Conservation (phyloP, 768 basidiomycete genomes). For the Boletus rubroflammeus region DNA sequence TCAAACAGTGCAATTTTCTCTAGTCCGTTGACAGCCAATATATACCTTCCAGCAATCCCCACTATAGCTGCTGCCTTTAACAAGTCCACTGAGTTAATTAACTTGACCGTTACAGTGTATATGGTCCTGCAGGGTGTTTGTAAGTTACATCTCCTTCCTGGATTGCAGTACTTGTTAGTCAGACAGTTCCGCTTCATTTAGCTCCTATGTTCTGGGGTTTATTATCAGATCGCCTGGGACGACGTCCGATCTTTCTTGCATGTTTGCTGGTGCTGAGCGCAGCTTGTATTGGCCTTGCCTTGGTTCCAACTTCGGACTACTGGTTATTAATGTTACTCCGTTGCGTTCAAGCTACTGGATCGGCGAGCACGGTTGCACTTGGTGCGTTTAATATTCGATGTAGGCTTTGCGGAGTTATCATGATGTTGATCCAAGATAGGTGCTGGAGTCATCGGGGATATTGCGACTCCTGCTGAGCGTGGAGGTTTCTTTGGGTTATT, state of each 20-base stretch:
- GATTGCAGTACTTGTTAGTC: neutral
- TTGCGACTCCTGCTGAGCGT: conserved; percentile 67
- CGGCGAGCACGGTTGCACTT: conserved; percentile 73
- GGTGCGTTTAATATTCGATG: conserved; percentile 36
- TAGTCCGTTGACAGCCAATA: conserved; percentile 70
- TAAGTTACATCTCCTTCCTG: conserved; percentile 22
- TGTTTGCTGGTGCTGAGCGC: conserved; percentile 62
- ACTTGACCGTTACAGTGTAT: conserved; percentile 68
- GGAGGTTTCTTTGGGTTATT: conserved; percentile 73
- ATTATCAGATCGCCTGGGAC: conserved; percentile 61
- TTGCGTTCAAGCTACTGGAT: conserved; percentile 75
- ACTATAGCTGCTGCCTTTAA: conserved; percentile 55
- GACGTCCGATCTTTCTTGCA: conserved; percentile 58
- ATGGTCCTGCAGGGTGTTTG: conserved; percentile 49
- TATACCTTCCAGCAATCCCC: conserved; percentile 80
- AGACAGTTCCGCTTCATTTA: conserved; percentile 17
- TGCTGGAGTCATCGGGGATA: conserved; percentile 76
- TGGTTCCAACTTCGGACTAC: conserved; percentile 56
- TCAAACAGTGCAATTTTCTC: neutral
- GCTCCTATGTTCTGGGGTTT: conserved; percentile 62
- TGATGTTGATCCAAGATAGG: conserved; percentile 35
- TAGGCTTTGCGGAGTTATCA: neutral
- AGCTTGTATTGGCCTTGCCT: conserved; percentile 62
- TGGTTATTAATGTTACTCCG: conserved; percentile 81
- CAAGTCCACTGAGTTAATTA: conserved; percentile 67